Evolutionary conservation across 495 filamentous ascomycete genomes (phyloP).

Genomic region (Glonium stellatum): DNA sequence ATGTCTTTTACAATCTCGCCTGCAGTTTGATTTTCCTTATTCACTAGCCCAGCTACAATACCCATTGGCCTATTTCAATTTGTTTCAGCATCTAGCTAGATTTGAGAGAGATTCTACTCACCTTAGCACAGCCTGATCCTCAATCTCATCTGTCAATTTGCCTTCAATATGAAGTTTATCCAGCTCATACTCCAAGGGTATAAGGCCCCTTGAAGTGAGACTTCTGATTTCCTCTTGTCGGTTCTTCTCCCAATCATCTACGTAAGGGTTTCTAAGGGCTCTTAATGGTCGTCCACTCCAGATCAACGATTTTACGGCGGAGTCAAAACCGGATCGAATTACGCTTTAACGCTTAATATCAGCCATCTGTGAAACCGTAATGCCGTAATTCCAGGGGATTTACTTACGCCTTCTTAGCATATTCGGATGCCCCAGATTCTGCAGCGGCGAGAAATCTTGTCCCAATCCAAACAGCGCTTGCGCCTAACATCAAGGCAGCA

Average conservation of each 20-base stretch:
- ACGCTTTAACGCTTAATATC: not conserved
- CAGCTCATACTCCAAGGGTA: slow-evolving; percentile 23
- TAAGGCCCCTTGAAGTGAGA: slow-evolving; percentile 18
- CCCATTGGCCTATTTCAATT: slow-evolving; percentile 22
- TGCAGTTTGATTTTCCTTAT: slow-evolving; percentile 21
- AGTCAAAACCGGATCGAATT: slow-evolving; percentile 20
- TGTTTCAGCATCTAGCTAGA: slow-evolving; percentile 1
- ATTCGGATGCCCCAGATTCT: slow-evolving; percentile 14
- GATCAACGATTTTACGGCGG: slow-evolving; percentile 15
- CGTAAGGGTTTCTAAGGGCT: slow-evolving; percentile 18
- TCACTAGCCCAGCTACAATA: slow-evolving; percentile 23
- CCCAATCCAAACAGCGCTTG: slow-evolving; percentile 65
- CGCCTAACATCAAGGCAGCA: slow-evolving; percentile 64
- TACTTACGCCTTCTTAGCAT: slow-evolving; percentile 14
- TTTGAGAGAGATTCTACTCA: not conserved
- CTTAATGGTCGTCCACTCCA: slow-evolving; percentile 25
- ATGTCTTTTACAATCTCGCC: slow-evolving; percentile 26
- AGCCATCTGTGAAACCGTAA: not conserved
- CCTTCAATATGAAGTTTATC: slow-evolving; percentile 23
- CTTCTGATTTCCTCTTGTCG: slow-evolving; percentile 24
- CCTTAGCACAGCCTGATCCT: slow-evolving; percentile 23
- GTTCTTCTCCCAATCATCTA: slow-evolving; percentile 28
- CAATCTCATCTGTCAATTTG: slow-evolving; percentile 28
- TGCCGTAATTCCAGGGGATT: not conserved
- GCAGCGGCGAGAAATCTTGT: slow-evolving; percentile 23